A percentile compares a stretch with the other conserved stretches of the same genome.
Conservation (phyloP, 1,284 basidiomycete genomes). For the Tylopilus orsonianus region DNA sequence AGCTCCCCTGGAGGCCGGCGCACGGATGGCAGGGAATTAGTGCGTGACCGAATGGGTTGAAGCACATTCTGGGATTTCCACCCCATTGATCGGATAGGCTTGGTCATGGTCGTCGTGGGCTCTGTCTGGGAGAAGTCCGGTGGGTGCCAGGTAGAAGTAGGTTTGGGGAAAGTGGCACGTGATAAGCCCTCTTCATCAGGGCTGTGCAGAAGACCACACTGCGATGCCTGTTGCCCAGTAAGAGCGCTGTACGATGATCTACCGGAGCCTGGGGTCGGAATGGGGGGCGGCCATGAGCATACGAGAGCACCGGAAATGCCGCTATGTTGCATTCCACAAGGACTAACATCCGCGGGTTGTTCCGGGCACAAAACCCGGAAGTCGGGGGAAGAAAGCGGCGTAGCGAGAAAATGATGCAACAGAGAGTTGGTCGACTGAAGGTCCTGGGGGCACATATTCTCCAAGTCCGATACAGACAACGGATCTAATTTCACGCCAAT, state of each 20-base stretch:
- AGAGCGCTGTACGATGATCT: constrained; percentile 5
- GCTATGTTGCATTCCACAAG: constrained; percentile 11
- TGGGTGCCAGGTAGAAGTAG: constrained; percentile 14
- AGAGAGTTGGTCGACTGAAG: constrained; percentile 6
- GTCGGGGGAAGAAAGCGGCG: constrained; percentile 17
- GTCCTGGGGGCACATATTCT: constrained; percentile 17
- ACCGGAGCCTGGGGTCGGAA: constrained; percentile 1
- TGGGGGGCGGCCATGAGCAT: constrained; percentile 30
- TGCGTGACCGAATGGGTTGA: constrained; percentile 20
- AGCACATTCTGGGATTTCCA: constrained; percentile 23
- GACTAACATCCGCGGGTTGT: constrained; percentile 12
- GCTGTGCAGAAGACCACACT: constrained; percentile 8
- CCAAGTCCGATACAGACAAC: constrained; percentile 22
- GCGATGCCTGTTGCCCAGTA: constrained; percentile 8
- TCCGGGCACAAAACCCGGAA: constrained; percentile 8
- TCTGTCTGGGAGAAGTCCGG: constrained; percentile 2
- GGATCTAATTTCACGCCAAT: constrained; percentile 22
- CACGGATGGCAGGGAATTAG: constrained; percentile 14
- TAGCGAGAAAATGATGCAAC: constrained; percentile 12
- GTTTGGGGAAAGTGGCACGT: constrained; percentile 6
- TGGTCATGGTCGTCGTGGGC: constrained; percentile 7
- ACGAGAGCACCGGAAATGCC: constrained; percentile 6
- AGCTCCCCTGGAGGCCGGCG: constrained; percentile 20
- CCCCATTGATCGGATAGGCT: constrained; percentile 2
- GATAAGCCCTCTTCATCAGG: constrained; percentile 4